Base-by-base conservation (phyloP, 2,329 filamentous ascomycete species). In the Alternaria sp. region DNA sequence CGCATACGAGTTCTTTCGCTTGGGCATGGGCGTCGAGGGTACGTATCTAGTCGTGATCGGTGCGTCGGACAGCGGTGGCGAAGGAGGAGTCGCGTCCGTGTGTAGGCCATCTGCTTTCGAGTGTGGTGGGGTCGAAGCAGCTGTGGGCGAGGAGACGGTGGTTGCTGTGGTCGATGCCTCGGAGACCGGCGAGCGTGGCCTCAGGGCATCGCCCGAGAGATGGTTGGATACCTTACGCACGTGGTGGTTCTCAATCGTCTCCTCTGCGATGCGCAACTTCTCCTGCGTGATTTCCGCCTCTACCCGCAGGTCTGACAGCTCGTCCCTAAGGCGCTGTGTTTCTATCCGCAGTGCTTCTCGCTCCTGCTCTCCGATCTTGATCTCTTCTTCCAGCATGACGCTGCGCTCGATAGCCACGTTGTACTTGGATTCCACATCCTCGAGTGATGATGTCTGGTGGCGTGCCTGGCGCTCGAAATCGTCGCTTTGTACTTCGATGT, bases 401-500 rank as follows among this genome's bases (percentile, higher is more conserved):
- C 87, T 90, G 57, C 95, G 87, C 82, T 99, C 96, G 71, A 99
- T 96, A 5, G 94, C 89, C 60, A 96, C 88, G 79, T 97, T 98
- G 81, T 96, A 97, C 81, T 98, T 99, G 66, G 92, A 95, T 82
- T 99, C 96, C 80, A 99, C 86, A 77, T 99, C 96, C 82, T 99
- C 96, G 66, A 98, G 88, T 54, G 95, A 97, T 47, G 94, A 97
- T 36, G 93, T 94, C 26, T 95, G 97, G 81, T 97, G 96, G 72
- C 96, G 90, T 70, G 96, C 95, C 83, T 98, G 95, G 69, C 93
- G 90, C 84, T 99, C 96, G 78, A 95, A 97, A 81, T 99, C 96
- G 84, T 99, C 96, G 82, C 98, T 99, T 78, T 92, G 93, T 59
- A 99, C 96, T 81, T 99, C 96, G 72, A 95, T 97, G 79, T 99